Conservation (phyloP, 169 alveolate genomes). For the Cryptosporidium canis region DNA sequence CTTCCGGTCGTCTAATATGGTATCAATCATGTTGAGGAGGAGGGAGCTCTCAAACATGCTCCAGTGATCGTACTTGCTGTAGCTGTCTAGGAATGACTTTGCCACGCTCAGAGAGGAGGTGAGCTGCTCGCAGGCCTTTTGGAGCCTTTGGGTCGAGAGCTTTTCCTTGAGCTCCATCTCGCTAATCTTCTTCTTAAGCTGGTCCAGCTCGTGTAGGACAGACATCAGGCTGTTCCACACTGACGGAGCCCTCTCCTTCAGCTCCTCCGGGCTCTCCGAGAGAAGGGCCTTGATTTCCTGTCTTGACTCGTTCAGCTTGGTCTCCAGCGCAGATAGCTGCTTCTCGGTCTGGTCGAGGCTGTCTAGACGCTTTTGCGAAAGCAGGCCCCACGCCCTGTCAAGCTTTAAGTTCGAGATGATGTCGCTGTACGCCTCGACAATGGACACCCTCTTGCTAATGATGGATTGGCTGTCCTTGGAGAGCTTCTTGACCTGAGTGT, state of each 20-base stretch:
- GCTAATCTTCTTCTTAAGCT: not conserved
- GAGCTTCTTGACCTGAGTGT: not conserved
- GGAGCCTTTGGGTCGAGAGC: not conserved
- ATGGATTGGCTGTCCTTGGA: not conserved
- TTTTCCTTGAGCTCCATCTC: not conserved
- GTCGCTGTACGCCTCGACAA: slow-evolving; percentile 5
- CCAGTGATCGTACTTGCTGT: not conserved
- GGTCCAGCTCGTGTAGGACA: not conserved
- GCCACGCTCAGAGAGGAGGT: not conserved
- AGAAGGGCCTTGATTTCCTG: not conserved
- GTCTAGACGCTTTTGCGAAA: not conserved
- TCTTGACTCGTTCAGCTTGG: not conserved
- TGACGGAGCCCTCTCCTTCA: not conserved
- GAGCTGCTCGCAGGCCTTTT: slow-evolving; percentile 15
- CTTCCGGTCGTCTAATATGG: slow-evolving; percentile 18
- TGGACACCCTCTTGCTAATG: not conserved
- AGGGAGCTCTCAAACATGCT: slow-evolving; percentile 57
- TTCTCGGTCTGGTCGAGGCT: not conserved
- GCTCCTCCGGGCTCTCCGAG: not conserved
- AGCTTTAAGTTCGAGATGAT: slow-evolving; percentile 18
- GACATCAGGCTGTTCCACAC: not conserved
- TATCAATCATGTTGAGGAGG: slow-evolving; percentile 1
- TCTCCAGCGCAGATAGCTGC: not conserved
- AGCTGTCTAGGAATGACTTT: slow-evolving; percentile 14
- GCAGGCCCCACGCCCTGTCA: not conserved